Evolutionary conservation across 73 alveolate species (phyloP).

Genomic region (Blepharisma stoltei): DNA sequence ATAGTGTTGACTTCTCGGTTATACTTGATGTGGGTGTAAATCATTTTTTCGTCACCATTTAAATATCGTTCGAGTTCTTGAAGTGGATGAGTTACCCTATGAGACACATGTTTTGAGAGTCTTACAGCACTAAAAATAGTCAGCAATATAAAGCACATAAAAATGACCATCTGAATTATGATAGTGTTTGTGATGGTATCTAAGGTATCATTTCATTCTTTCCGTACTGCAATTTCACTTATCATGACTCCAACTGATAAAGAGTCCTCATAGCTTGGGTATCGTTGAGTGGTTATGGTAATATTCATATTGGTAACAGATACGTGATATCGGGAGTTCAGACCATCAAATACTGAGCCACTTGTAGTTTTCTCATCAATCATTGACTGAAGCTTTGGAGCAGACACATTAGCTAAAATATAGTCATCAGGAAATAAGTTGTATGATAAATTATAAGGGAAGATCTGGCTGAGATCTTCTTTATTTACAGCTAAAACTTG

Average conservation of each 20-base stretch:
- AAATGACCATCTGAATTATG: slow-evolving; percentile 5
- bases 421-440: too few species aligned
- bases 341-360: too few species aligned
- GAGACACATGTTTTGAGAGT: neutral
- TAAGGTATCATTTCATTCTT: neutral
- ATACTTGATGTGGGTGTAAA: neutral
- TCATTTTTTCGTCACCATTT: neutral
- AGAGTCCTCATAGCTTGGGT: too few species aligned
- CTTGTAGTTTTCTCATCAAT: too few species aligned
- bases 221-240: neutral
- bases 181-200: neutral
- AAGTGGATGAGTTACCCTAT: neutral
- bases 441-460: too few species aligned
- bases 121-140: neutral
- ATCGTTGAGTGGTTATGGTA: too few species aligned
- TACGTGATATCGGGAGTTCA: too few species aligned
- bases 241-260: neutral
- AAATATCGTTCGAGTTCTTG: neutral
- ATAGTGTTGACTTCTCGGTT: slow-evolving; percentile 16
- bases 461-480: too few species aligned
- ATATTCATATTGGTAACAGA: too few species aligned
- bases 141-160: neutral
- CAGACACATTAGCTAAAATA: too few species aligned
- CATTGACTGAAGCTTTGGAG: too few species aligned
- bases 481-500: too few species aligned